Conservation (phyloP, 2,329 filamentous ascomycete genomes). For the Dryadomyces sulphureus region DNA sequence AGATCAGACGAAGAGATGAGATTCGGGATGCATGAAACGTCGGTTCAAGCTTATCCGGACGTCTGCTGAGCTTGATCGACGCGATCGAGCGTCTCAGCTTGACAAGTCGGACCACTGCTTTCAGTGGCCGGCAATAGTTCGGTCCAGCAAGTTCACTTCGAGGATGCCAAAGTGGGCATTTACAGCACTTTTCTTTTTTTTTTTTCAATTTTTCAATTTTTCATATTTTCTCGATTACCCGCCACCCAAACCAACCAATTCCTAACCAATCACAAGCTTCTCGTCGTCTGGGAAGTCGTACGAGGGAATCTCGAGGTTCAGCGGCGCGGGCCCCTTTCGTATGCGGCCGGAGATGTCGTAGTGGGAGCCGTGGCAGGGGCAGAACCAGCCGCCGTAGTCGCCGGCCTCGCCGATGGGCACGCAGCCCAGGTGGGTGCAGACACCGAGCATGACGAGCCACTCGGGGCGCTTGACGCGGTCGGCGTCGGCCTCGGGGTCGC, state of each 20-base stretch:
- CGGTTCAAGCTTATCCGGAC: neutral
- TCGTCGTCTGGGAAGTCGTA: conserved; percentile 90
- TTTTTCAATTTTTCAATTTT: no score
- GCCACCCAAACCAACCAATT: no score
- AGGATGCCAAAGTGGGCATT: no score
- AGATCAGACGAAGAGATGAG: neutral
- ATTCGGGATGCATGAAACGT: neutral
- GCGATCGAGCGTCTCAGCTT: neutral
- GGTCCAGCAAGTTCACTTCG: no score
- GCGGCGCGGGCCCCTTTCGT: conserved; percentile 89
- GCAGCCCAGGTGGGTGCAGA: conserved; percentile 98
- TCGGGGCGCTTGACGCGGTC: conserved; percentile 97
- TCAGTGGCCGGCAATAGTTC: no score
- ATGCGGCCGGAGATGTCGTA: conserved; percentile 99
- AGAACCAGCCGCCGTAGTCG: conserved; percentile 99
- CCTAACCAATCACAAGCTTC: conserved; percentile 85
- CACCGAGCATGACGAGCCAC: conserved; percentile 97
- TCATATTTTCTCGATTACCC: no score
- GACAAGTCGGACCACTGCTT: no score
- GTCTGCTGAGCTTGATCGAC: no score
- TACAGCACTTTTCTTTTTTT: no score
- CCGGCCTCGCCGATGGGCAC: conserved; percentile 98
- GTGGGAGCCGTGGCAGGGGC: conserved; percentile 98
- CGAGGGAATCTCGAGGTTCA: conserved; percentile 88
- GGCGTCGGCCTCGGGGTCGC: conserved; percentile 80